Base-by-base conservation (phyloP, 805 yeast genomes). In the Saccharomycopsis sp. region DNA sequence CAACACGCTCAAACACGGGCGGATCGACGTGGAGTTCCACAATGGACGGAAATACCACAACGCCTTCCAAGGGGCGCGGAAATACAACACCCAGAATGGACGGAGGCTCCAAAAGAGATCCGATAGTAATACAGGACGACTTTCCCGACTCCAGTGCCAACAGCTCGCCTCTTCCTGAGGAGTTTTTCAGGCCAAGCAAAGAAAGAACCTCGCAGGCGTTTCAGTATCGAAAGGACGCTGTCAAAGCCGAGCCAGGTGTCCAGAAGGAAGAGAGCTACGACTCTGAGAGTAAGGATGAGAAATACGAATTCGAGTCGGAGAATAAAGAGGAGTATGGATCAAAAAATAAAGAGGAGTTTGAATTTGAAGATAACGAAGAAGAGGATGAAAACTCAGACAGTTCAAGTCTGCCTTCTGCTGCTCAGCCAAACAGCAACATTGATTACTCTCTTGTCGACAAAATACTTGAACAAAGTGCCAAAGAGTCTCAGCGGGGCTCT, bases 231-330 rank as follows among this genome's bases (percentile, higher is more conserved):
- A 44, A 5, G 21, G 48, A 44, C 7, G 48, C 48, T 12, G 48
- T 44, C 7, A 44, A 44, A 20, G 7, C 48, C 18, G 48, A 44
- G 16, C 18, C 48, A 7, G 48, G 48, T 12, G 21, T n/a, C 16
- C 44, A 37, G n/a, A 37, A n/a, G 12, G 44, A 37, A 2, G 74
- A 71, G n/a, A 81, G 82, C 62, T 79, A 81, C 57, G 80, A 82
- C 20, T 76, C 75, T 62, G 77, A 71, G 2, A 91, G 80, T 58
- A 84, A 80, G 50, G 80, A 81, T 51, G 71, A 67, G 21, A 69
- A 71, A 4, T 68, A 69, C 51, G 74, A 72, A 61, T 16, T 34
- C 70, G 16, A 24, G 44, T n/a, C n/a, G n/a, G n/a, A n/a, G n/a
- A n/a, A n/a, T n/a, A n/a, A n/a, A n/a, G n/a, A n/a, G n/a, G n/a